Base-by-base conservation (phyloP, 176 grass and related monocot species). In the Pharus latifolius region DNA sequence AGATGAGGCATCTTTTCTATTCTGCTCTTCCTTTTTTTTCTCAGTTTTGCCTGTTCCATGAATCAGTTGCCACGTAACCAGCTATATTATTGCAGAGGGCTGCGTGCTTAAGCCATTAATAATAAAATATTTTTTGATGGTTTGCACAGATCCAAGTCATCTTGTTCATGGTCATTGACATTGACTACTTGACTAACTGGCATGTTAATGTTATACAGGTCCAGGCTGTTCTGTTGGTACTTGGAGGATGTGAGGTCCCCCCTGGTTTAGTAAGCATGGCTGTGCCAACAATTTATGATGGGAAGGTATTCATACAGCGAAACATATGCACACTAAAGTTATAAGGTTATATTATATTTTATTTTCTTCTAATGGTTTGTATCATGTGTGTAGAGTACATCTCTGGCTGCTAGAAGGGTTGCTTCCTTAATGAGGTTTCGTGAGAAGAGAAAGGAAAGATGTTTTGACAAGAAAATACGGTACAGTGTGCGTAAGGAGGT, bases 381-480 rank as follows among this genome's bases (percentile, higher is more conserved):
- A 24, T 40, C 38, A 49, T 57, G 59, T 57, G 5, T 69, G 69
- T 49, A 88, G 85, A 79, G 31, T 68, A 82, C 84, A 58, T 77
- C 81, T 60, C 63, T 75, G 65, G 63, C 84, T 75, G 78, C 81
- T 38, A 88, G 75, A 64, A 87, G 89, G 64, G 28, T 92, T 82
- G 77, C 89, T 82, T 92, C 89, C 26, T 69, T 92, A 65, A 75
- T 75, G 70, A 82, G 89, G 59, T 92, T 92, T 45, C 89, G 81
- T 13, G 89, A 92, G 74, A 92, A 92, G 78, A 87, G 89, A 63
- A 92, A 88, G 70, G 89, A 92, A 82, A 92, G 84, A 70, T 84
- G 85, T 72, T 88, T 85, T 34, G 84, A 88, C 71, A 92, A 88
- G 82, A 92, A 70, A 69, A 85, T 85, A 47, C 76, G 84, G 70